These are phyloP conservation scores for Prinsepia uniflora DNA, from an alignment of 306 rosid species.

Conservation along the genomic window DNA sequence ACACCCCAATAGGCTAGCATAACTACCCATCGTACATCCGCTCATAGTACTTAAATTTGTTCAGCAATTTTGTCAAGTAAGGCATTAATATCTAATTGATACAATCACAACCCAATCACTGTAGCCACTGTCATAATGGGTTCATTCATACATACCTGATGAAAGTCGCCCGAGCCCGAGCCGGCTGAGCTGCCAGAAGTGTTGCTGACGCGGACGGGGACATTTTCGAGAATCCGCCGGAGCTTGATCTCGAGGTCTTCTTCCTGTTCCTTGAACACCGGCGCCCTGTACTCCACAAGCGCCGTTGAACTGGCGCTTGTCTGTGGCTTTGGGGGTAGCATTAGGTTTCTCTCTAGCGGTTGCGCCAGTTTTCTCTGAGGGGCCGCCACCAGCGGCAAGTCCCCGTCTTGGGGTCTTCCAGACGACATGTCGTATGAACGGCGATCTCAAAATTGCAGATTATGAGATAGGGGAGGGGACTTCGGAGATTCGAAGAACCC, in stretches of 20 bases:
- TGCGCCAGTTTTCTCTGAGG: constrained; percentile 28
- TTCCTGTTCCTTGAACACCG: constrained; percentile 71
- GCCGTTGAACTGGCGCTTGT: constrained; percentile 48
- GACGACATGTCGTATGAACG: constrained; percentile 24
- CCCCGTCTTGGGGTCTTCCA: constrained; percentile 26
- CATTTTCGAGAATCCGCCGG: constrained; percentile 82
- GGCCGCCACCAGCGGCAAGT: constrained; percentile 49
- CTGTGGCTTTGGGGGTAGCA: constrained; percentile 37
- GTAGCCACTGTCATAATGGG: background rate
- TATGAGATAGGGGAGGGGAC: background rate
- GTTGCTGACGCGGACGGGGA: constrained; percentile 94
- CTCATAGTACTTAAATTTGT: background rate
- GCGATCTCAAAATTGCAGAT: background rate
- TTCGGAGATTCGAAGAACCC: background rate
- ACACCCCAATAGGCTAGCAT: background rate
- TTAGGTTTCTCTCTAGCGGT: constrained; percentile 31
- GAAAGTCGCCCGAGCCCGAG: constrained; percentile 96
- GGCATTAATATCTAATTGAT: background rate
- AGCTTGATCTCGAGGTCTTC: constrained; percentile 93
- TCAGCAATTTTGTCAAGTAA: background rate
- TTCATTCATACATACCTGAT: constrained; percentile 49
- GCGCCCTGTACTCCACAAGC: constrained; percentile 68
- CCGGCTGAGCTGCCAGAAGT: constrained; percentile 96
- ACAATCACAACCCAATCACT: background rate
- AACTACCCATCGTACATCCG: background rate